These are phyloP conservation scores for Iris macrosiphon DNA, from an alignment of 106 monocot genomes.

Conservation along the genomic window DNA sequence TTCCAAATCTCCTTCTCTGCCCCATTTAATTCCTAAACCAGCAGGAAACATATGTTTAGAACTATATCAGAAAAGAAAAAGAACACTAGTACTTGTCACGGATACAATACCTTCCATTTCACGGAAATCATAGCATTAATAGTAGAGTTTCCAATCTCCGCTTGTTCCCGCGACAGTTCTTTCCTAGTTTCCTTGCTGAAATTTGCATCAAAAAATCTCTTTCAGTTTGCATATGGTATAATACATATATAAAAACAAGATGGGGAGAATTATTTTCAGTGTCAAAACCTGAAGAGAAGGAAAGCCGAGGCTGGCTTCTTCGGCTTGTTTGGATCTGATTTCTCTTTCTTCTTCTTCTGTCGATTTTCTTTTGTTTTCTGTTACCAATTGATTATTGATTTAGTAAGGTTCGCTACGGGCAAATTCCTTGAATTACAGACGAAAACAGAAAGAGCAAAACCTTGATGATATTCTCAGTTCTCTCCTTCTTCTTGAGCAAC, in stretches of 20 bases:
- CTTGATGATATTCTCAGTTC: slow-evolving; percentile 83
- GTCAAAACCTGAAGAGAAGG: slow-evolving; percentile 61
- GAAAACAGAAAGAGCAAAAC: slow-evolving; percentile 14
- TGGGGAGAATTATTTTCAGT: neutral
- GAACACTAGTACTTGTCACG: neutral
- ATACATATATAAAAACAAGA: neutral
- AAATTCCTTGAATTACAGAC: neutral
- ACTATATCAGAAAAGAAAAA: neutral
- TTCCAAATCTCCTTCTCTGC: slow-evolving; percentile 63
- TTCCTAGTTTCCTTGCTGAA: slow-evolving; percentile 77
- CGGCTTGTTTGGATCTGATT: slow-evolving; percentile 75
- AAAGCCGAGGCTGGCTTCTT: slow-evolving; percentile 77
- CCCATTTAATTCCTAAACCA: slow-evolving; percentile 52
- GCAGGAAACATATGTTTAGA: neutral
- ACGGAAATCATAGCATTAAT: slow-evolving; percentile 62
- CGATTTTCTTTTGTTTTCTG: slow-evolving; percentile 77
- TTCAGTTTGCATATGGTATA: neutral
- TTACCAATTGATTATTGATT: neutral
- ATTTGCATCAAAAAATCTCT: neutral
- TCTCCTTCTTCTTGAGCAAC: slow-evolving; percentile 93
- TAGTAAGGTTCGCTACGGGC: neutral
- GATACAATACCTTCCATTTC: slow-evolving; percentile 67
- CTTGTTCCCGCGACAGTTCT: slow-evolving; percentile 16
- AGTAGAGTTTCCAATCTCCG: slow-evolving; percentile 22
- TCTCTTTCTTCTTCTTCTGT: slow-evolving; percentile 32